phyloP scores from a whole-genome alignment of 2,329 filamentous ascomycete species.

The Neonectria coccinea region DNA sequence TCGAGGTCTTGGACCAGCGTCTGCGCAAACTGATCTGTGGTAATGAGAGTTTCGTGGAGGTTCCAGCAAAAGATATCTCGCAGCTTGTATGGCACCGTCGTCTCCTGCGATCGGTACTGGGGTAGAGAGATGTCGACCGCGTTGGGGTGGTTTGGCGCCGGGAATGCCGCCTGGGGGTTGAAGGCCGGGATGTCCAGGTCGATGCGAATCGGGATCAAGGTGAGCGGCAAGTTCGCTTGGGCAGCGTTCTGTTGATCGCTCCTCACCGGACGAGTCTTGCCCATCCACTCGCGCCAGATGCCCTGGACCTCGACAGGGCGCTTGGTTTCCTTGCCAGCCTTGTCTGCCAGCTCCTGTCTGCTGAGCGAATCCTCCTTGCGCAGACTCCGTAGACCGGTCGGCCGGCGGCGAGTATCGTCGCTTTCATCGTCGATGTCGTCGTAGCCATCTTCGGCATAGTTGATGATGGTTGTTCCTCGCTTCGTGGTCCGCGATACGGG shows the following conservation, averaged over 20 bases:
- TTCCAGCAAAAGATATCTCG: conserved; percentile 99
- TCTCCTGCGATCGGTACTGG: conserved; percentile 82
- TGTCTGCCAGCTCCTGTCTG: conserved; percentile 75
- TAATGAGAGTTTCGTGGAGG: conserved; percentile 91
- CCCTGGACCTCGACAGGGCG: conserved; percentile 86
- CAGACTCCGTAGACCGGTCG: conserved; percentile 85
- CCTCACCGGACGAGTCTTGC: conserved; percentile 70
- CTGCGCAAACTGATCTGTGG: conserved; percentile 95
- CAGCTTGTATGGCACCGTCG: conserved; percentile 85
- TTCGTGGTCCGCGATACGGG: conserved; percentile 89
- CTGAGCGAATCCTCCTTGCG: conserved; percentile 78
- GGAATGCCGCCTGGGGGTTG: conserved; percentile 73
- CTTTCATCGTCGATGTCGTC: conserved; percentile 82
- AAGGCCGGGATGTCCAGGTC: conserved; percentile 91
- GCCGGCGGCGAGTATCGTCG: conserved; percentile 79
- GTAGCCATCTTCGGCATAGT: conserved; percentile 96
- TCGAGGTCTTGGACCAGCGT: conserved; percentile 93
- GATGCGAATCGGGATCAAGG: conserved; percentile 94
- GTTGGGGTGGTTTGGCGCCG: conserved; percentile 70
- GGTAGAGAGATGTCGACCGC: conserved; percentile 78
- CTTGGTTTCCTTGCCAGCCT: conserved; percentile 84
- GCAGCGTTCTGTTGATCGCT: conserved; percentile 71
- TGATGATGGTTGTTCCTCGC: conserved; percentile 94
- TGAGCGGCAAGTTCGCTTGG: conserved; percentile 83
- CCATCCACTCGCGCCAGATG: conserved; percentile 96